A percentile compares a stretch with the other conserved stretches of the same genome.
phyloP scores from a whole-genome alignment of 768 basidiomycete genomes.

The Rickenella mellea region DNA sequence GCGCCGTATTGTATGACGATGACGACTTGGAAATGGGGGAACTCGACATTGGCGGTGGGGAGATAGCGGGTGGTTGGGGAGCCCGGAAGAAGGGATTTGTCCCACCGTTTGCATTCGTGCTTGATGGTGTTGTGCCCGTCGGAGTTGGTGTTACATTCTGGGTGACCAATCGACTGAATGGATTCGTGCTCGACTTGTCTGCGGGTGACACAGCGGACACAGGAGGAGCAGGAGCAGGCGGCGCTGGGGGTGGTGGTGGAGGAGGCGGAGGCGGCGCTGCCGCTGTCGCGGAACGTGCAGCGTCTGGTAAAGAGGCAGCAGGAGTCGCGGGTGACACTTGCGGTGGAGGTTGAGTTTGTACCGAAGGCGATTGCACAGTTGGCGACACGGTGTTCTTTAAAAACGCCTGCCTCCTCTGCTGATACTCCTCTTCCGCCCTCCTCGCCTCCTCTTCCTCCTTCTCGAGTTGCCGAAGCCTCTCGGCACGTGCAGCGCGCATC shows the following conservation, averaged over 20 bases:
- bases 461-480: conserved; percentile 62
- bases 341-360: conserved; percentile 17
- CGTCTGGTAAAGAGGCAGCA: conserved; percentile 15
- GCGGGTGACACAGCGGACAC: conserved; percentile 15
- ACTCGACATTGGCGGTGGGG: conserved; percentile 26
- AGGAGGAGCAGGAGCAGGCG: conserved; percentile 19
- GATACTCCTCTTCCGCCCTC: conserved; percentile 32
- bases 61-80: conserved; percentile 18
- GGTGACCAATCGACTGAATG: conserved; percentile 64
- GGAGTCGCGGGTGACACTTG: conserved; percentile 19
- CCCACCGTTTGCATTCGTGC: conserved; percentile 30
- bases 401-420: conserved; percentile 11
- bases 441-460: conserved; percentile 47
- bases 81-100: conserved; percentile 72
- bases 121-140: conserved; percentile 22
- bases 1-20: conserved; percentile 51
- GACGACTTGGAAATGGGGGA: conserved; percentile 34
- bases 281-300: conserved; percentile 25
- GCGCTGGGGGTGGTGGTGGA: conserved; percentile 24
- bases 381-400: conserved; percentile 27
- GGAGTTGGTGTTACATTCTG: conserved; percentile 29
- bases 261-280: conserved; percentile 30
- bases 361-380: conserved; percentile 15
- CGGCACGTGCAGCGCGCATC: conserved; percentile 63
- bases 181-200: conserved; percentile 62